Evolutionary conservation across 1,139 yeast species (phyloP), one percentile per base, ranked within the genome.

Genomic region (Geotrichum europaeum): DNA sequence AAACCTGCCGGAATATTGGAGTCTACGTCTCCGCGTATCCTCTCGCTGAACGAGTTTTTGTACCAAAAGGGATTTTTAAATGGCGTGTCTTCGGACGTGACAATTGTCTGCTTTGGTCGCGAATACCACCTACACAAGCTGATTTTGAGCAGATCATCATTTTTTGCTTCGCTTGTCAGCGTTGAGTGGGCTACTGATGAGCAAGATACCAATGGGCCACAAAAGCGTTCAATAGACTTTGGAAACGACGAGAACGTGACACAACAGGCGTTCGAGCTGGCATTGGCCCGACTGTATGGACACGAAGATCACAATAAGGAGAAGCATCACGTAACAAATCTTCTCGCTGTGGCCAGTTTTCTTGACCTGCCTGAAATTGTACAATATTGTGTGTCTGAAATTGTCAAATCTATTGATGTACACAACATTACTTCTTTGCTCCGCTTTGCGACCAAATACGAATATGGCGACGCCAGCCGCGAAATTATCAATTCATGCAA

Each of bases 331-430:
- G 72, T 79, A 9, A 71, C 75, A 59, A 73, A 73, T 28, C 69
- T 80, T 72, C 75, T 82, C 57, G 83, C 83, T 1, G 74, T 80
- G 12, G 83, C 83, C 0, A 81, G 78, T 59, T 82, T 77, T 65
- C 68, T 82, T 47, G 82, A 77, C 53, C 72, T 82, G 47, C 75
- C 76, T 1, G 79, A 78, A 15, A 69, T 79, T 18, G 81, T 79
- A 3, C 78, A 79, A 36, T 67, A 73, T 1, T 76, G 83, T 13
- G 78, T 81, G 0, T 75, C 74, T 28, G 67, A 68, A 54, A 73
- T 80, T 20, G 69, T 80, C 5, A 69, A 69, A 40, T 63, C 67
- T 25, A 66, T 81, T 66, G 65, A 66, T 43, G 73, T 76, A 67
- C 62, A 68, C 1, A 79, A 76, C 61, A 66, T 80, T 10, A 72